Evolutionary conservation across 140 eudicot species (phyloP).

Genomic region (Oenanthe javanica): DNA sequence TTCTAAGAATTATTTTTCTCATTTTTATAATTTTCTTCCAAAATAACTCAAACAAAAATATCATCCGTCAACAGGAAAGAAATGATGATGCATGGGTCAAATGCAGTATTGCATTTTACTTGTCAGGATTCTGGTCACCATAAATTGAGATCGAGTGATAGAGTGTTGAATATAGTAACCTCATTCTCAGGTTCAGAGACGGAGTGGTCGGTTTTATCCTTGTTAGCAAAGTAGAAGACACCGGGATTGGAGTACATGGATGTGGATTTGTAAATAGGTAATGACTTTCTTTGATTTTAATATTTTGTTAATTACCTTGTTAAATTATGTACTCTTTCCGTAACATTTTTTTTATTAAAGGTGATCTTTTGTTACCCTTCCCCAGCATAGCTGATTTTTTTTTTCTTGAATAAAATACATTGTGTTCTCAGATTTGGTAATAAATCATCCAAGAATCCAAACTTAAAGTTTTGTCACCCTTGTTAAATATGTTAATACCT

Average conservation of each 20-base stretch:
- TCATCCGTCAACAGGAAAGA: not conserved
- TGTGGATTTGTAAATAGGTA: not conserved
- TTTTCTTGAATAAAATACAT: no score
- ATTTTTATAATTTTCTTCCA: not conserved
- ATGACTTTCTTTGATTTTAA: no score
- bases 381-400: no score
- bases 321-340: no score
- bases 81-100: not conserved
- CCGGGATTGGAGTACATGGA: not conserved
- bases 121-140: not conserved
- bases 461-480: no score
- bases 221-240: not conserved
- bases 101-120: not conserved
- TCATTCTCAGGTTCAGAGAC: not conserved
- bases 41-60: no score
- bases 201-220: not conserved
- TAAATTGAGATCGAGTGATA: not conserved
- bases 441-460: no score
- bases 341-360: no score
- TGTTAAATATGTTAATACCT: no score
- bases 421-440: no score
- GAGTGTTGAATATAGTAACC: not conserved
- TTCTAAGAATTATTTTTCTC: not conserved
- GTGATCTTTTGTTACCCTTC: no score
- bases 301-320: not conserved